phyloP scores from a whole-genome alignment of 805 yeast species.

The Candida maltosa region DNA sequence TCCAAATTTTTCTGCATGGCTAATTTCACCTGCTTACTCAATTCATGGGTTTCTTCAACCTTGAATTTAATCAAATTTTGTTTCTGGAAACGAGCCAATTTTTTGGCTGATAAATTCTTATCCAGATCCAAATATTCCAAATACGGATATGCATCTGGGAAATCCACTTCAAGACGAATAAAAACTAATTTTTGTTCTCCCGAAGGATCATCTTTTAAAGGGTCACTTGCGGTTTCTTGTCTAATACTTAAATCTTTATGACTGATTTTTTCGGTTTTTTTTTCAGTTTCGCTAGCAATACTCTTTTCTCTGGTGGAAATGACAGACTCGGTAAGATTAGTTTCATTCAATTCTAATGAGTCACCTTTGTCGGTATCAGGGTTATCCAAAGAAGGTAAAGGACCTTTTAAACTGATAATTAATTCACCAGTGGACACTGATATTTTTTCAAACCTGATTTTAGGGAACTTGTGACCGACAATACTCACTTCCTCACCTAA shows the following conservation, averaged over 20 bases:
- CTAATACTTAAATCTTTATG: neutral
- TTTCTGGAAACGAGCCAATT: slow-evolving; percentile 16
- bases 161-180: slow-evolving; percentile 63
- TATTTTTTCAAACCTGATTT: slow-evolving; percentile 79
- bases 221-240: neutral
- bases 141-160: slow-evolving; percentile 74
- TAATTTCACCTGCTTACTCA: slow-evolving; percentile 45
- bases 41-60: slow-evolving; percentile 78
- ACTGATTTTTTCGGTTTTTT: neutral
- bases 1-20: slow-evolving; percentile 51
- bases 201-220: neutral
- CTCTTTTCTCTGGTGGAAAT: slow-evolving; percentile 2
- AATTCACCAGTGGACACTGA: slow-evolving; percentile 83
- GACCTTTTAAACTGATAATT: slow-evolving; percentile 73
- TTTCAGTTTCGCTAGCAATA: slow-evolving; percentile 2
- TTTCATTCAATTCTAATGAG: slow-evolving; percentile 1
- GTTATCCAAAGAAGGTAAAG: slow-evolving; percentile 16
- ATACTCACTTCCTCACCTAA: slow-evolving; percentile 88
- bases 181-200: slow-evolving; percentile 50
- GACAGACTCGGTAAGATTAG: slow-evolving; percentile 1
- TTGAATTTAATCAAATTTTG: slow-evolving; percentile 38
- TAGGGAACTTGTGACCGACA: slow-evolving; percentile 87
- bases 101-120: slow-evolving; percentile 11
- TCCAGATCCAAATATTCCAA: slow-evolving; percentile 39
- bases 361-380: neutral